A percentile compares a stretch with the other conserved stretches of the same genome.
Evolutionary conservation across 768 basidiomycete genomes (phyloP).

Genomic region (Leccinum truebloodii): DNA sequence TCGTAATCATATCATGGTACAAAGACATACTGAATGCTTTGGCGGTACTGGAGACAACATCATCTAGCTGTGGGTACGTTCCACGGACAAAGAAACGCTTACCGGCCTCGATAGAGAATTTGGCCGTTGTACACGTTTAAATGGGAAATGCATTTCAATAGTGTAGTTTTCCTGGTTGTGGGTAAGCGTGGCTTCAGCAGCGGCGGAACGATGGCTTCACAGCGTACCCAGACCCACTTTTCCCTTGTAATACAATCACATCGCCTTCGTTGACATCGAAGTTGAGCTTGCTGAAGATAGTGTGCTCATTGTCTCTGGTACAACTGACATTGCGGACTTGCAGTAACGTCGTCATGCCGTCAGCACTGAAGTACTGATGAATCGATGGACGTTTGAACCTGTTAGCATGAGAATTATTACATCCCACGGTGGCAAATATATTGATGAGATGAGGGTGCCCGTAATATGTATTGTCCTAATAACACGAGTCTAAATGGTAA

Average conservation of each 20-base stretch:
- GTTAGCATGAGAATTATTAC: neutral
- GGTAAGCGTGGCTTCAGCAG: slow-evolving; percentile 5
- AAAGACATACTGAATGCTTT: slow-evolving; percentile 44
- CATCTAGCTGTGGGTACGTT: neutral
- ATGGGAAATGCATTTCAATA: slow-evolving; percentile 85
- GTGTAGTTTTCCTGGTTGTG: slow-evolving; percentile 57
- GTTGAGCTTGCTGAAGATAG: slow-evolving; percentile 60
- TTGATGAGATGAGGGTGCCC: slow-evolving; percentile 18
- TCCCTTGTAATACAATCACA: slow-evolving; percentile 75
- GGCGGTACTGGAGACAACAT: slow-evolving; percentile 42
- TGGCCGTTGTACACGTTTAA: slow-evolving; percentile 69
- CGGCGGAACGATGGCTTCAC: neutral
- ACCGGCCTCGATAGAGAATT: slow-evolving; percentile 69
- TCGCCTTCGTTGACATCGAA: slow-evolving; percentile 72
- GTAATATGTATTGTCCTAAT: slow-evolving; percentile 20
- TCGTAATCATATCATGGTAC: slow-evolving; percentile 3
- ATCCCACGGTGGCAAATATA: slow-evolving; percentile 21
- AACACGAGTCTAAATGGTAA: slow-evolving; percentile 31
- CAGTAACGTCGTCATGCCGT: slow-evolving; percentile 39
- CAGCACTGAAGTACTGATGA: neutral
- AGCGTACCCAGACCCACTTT: slow-evolving; percentile 71
- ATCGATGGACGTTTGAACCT: neutral
- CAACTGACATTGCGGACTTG: slow-evolving; percentile 55
- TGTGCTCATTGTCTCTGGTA: slow-evolving; percentile 43
- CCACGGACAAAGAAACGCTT: slow-evolving; percentile 20